A percentile compares a stretch with the other conserved stretches of the same genome.
These are phyloP conservation scores for Tolypocladium inflatum DNA, from an alignment of 2,329 filamentous ascomycete genomes.

Conservation along the genomic window DNA sequence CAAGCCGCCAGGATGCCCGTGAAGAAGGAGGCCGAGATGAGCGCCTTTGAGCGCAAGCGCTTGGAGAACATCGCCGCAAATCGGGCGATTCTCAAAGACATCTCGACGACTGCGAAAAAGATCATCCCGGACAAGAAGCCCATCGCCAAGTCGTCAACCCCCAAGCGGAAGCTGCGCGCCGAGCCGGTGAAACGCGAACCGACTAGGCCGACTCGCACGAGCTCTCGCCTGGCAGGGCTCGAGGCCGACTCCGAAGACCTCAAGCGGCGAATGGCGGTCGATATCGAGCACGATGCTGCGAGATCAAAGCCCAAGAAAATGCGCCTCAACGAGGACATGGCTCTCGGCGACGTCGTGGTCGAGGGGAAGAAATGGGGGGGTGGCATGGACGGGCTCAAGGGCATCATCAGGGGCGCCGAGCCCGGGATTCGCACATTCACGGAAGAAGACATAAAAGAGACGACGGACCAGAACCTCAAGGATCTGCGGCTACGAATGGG, in stretches of 20 bases:
- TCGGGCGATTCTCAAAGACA: constrained; percentile 68
- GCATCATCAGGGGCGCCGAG: constrained; percentile 55
- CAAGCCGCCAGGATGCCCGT: constrained; percentile 30
- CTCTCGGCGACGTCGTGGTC: constrained; percentile 67
- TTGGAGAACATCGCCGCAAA: constrained; percentile 83
- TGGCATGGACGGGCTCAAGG: constrained; percentile 54
- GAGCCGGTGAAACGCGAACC: constrained; percentile 38
- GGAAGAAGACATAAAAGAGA: constrained; percentile 73
- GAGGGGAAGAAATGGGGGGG: constrained; percentile 69
- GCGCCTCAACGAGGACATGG: constrained; percentile 48
- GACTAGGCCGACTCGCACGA: constrained; percentile 43
- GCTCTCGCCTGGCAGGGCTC: constrained; percentile 47
- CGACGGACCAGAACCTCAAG: constrained; percentile 66
- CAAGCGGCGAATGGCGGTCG: constrained; percentile 43
- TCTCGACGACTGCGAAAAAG: constrained; percentile 62
- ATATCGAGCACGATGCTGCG: constrained; percentile 30
- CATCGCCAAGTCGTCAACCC: constrained; percentile 30
- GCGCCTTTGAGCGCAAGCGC: constrained; percentile 77
- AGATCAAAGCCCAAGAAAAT: constrained; percentile 47
- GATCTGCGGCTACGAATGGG: constrained; percentile 69
- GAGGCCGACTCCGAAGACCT: constrained; percentile 35
- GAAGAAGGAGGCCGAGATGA: constrained; percentile 44
- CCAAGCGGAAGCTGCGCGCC: constrained; percentile 18
- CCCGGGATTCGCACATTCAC: constrained; percentile 80
- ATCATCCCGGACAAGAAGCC: constrained; percentile 50